phyloP scores from a whole-genome alignment of 306 rosid genomes.

The Fragaria vesca region DNA sequence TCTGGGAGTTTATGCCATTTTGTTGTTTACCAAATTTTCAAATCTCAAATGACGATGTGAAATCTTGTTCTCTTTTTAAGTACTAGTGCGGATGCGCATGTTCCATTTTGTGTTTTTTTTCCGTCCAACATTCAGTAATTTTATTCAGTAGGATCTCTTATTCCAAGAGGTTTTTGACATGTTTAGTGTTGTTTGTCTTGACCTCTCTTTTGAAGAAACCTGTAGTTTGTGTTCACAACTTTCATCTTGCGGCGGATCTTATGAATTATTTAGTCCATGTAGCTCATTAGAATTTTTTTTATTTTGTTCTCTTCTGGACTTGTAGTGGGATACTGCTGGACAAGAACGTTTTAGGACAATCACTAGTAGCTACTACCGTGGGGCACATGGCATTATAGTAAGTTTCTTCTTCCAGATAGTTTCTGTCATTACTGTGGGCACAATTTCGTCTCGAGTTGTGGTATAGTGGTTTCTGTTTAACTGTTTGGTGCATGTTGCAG shows the following conservation, averaged over 20 bases:
- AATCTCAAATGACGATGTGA: not conserved
- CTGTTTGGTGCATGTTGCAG: conserved; percentile 29
- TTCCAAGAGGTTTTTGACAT: not conserved
- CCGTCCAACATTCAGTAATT: not conserved
- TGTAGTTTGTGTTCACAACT: not conserved
- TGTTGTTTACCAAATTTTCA: not conserved
- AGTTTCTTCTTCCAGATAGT: not conserved
- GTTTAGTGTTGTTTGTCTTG: not conserved
- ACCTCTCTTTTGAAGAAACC: not conserved
- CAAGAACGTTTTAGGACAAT: conserved; percentile 62
- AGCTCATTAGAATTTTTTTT: not conserved
- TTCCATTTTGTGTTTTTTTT: not conserved
- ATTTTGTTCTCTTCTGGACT: not conserved
- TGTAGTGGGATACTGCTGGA: conserved; percentile 59
- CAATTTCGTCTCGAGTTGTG: not conserved
- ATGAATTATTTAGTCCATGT: not conserved
- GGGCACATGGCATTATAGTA: conserved; percentile 61
- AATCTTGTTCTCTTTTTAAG: not conserved
- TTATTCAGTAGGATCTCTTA: not conserved
- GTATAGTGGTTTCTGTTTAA: not conserved
- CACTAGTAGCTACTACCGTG: conserved; percentile 63
- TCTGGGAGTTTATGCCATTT: not conserved
- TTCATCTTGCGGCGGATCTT: not conserved
- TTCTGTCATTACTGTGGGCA: not conserved
- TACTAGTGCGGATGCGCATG: not conserved